Base-by-base conservation (phyloP, 176 grass and related monocot species). In the Carex cristatella region DNA sequence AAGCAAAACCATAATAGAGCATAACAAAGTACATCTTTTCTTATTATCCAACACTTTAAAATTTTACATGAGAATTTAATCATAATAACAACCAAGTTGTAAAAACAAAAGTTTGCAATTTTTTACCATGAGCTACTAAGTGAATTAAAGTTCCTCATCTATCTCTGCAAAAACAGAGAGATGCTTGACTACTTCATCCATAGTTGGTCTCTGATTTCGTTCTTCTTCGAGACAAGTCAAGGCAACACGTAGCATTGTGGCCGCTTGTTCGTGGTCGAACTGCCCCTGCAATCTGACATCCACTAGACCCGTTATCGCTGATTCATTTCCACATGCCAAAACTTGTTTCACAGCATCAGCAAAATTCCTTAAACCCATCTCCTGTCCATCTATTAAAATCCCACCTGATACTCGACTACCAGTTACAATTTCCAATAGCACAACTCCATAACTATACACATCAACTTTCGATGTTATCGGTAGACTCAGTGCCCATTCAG, bases 401-500 rank as follows among this genome's bases (percentile, higher is more conserved):
- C 75, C 84, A 80, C 66, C 84, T 48, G 86, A 92, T n/a, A 92
- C 86, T 79, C 83, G 86, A 32, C 49, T 85, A 56, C 90, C 90
- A 5, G 57, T 90, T 14, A 92, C 78, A 62, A 94, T 79, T 69
- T 94, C 90, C 7, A 94, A 73, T 40, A 94, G 90, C 3, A 94
- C 90, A 33, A 90, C 30, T 2, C 90, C 90, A 55, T 86, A 91
- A 69, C 93, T 92, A 49, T 90, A 92, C 46, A 91, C 88, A 78
- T 95, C 88, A 2, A 95, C 87, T 63, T 95, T 94, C 33, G 85
- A 91, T 63, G 88, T 88, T 55, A 96, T 88, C 5, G 89, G 84
- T 48, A 91, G 79, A 88, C 82, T 91, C 49, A 89, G 44, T 79
- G 85, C 91, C 91, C 94, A 97, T 89, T 97, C 87, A 31, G 94